Percentiles rank a stretch among this genome's conserved stretches.
Conservation (phyloP, 2,329 filamentous ascomycete genomes). For the Diaporthe vaccinii region DNA sequence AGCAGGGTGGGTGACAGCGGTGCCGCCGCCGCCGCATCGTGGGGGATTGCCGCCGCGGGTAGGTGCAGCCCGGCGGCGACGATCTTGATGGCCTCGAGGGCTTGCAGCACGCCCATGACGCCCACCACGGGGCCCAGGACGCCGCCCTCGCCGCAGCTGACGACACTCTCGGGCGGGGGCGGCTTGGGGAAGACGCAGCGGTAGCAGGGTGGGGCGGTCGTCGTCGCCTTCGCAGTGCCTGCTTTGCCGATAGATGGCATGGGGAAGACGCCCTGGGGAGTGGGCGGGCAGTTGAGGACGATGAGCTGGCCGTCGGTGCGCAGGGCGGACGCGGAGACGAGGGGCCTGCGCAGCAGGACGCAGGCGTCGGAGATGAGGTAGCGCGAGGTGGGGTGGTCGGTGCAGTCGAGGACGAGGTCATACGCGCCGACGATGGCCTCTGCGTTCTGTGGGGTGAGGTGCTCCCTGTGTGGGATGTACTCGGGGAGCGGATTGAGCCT, state of each 20-base stretch:
- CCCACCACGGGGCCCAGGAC: slow-evolving; percentile 94
- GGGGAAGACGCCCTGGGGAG: slow-evolving; percentile 65
- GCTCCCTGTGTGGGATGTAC: slow-evolving; percentile 73
- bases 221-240: neutral
- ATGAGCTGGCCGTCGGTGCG: slow-evolving; percentile 92
- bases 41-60: neutral
- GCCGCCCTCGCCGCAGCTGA: slow-evolving; percentile 92
- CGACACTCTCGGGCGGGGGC: slow-evolving; percentile 84
- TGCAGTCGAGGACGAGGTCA: slow-evolving; percentile 92
- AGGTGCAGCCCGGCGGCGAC: slow-evolving; percentile 61
- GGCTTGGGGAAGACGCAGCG: slow-evolving; percentile 92
- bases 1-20: slow-evolving; percentile 53
- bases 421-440: slow-evolving; percentile 76
- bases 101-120: slow-evolving; percentile 92
- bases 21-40: neutral
- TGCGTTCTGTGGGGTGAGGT: slow-evolving; percentile 79
- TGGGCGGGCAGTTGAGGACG: slow-evolving; percentile 85
- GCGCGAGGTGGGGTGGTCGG: slow-evolving; percentile 90
- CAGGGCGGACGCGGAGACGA: slow-evolving; percentile 91
- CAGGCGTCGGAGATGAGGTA: slow-evolving; percentile 95
- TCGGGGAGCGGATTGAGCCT: slow-evolving; percentile 80
- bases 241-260: slow-evolving; percentile 41
- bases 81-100: slow-evolving; percentile 89
- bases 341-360: slow-evolving; percentile 81
- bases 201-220: slow-evolving; percentile 84